Conservation (phyloP, 768 basidiomycete genomes). For the Pleurotus ostreatus region DNA sequence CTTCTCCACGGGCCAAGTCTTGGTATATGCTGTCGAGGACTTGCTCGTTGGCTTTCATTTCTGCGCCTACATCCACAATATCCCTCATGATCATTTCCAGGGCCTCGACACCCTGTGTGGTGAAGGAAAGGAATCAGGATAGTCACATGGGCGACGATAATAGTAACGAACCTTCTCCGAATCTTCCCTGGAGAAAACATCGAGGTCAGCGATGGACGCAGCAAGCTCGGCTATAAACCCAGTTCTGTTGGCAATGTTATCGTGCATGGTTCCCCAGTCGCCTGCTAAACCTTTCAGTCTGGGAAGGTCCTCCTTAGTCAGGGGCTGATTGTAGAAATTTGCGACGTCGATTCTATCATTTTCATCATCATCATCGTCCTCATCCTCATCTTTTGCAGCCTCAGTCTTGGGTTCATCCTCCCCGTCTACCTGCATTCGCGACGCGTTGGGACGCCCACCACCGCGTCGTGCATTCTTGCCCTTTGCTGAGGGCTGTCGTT, state of each 20-base stretch:
- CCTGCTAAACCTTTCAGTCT: constrained; percentile 54
- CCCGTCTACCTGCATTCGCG: constrained; percentile 16
- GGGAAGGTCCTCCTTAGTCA: constrained; percentile 45
- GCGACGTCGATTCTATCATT: constrained; percentile 56
- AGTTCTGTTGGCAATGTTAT: constrained; percentile 40
- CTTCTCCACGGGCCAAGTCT: constrained; percentile 46
- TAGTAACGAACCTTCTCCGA: not conserved
- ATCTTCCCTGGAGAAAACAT: not conserved
- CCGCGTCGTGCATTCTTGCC: constrained; percentile 24
- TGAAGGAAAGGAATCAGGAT: not conserved
- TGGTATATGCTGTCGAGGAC: constrained; percentile 56
- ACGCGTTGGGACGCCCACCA: constrained; percentile 14
- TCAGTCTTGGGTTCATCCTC: constrained; percentile 8
- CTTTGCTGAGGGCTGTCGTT: constrained; percentile 33
- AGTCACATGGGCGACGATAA: not conserved
- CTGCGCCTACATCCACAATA: constrained; percentile 61
- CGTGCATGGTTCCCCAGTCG: constrained; percentile 60
- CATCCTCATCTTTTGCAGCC: constrained; percentile 10
- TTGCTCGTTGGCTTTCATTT: constrained; percentile 54
- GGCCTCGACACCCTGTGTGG: constrained; percentile 45
- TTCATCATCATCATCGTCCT: constrained; percentile 30
- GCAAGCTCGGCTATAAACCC: constrained; percentile 48
- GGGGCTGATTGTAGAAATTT: constrained; percentile 63
- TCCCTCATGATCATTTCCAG: constrained; percentile 68
- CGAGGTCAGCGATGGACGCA: constrained; percentile 50